Base-by-base conservation (phyloP, 257 asterid species). In the Solanum ossicruentum region DNA sequence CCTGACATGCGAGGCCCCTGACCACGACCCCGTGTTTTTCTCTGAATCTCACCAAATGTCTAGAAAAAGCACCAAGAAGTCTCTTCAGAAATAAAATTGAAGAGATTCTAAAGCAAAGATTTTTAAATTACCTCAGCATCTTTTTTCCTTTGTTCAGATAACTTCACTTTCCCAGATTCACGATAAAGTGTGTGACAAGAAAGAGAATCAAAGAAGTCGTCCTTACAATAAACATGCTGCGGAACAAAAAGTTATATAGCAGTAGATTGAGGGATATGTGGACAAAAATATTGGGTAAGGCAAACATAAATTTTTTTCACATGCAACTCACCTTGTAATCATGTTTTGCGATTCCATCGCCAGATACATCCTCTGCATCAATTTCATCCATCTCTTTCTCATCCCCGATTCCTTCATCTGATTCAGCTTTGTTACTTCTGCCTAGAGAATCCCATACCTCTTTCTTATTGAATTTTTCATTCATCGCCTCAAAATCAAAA, bases 401-500 rank as follows among this genome's bases (percentile, higher is more conserved):
- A 49, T 83, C 84, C 63, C 23, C 52, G 8, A 60, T n/a, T 55
- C 61, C 66, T 39, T 86, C 87, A 63, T 81, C 87, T 72, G 85
- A 43, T 82, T 51, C 88, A 82, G 79, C 26, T 80, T 56, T 55
- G 78, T 73, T 85, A 66, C 77, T 80, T 83, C 57, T 72, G 82
- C 84, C 87, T 17, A 89, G 86, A 85, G 28, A 83, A 70, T 49
- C 89, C 89, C 89, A 89, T 32, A 89, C 66, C 85, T 86, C 89
- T 80, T 85, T 83, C 82, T 89, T 89, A 54, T 89, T 89, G 80
- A 89, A 86, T 52, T 85, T 89, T 69, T 61, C 85, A 56, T 89
- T 85, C 89, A 89, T 89, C 41, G 89, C 88, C 82, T 89, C 89
- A 71, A 89, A 89, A 83, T 87, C 87, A 58, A 86, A 89, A 61